Conservation (phyloP, 1,284 basidiomycete genomes). For the Rhizoctonia solani region DNA sequence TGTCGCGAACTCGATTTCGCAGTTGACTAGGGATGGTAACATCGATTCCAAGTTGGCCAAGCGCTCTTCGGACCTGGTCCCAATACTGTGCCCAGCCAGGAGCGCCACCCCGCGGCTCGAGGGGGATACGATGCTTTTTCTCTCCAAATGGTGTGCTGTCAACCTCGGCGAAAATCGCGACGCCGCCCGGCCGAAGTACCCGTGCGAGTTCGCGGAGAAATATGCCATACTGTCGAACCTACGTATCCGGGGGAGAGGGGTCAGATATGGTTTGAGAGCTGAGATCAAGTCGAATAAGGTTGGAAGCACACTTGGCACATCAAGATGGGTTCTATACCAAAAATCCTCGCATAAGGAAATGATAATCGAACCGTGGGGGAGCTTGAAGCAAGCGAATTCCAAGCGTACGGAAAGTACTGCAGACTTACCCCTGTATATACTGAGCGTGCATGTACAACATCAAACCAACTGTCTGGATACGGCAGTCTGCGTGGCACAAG, state of each 20-base stretch:
- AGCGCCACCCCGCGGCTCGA: conserved; percentile 51
- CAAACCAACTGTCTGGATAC: conserved; percentile 63
- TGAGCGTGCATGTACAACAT: conserved; percentile 67
- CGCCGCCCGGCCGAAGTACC: conserved; percentile 68
- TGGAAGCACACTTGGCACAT: too few relatives aligned
- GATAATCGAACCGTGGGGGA: background rate
- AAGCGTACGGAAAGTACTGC: background rate
- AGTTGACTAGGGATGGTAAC: conserved; percentile 59
- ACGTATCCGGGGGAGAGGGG: conserved; percentile 12
- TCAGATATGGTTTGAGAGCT: conserved; percentile 23
- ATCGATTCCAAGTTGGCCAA: conserved; percentile 58
- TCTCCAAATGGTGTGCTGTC: conserved; percentile 56
- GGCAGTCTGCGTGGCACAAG: conserved; percentile 49
- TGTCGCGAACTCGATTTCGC: conserved; percentile 51
- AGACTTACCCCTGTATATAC: conserved; percentile 62
- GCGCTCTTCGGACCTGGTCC: conserved; percentile 60
- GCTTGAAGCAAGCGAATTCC: background rate
- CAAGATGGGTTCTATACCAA: background rate
- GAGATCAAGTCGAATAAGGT: background rate
- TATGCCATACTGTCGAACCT: conserved; percentile 64
- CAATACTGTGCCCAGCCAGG: conserved; percentile 65
- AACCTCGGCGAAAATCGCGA: conserved; percentile 65
- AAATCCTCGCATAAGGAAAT: background rate
- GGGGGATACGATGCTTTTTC: conserved; percentile 49
- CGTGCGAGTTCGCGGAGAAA: conserved; percentile 64